Percentiles rank a stretch among this genome's conserved stretches.
These are phyloP conservation scores for Pleurotus salmoneostramineus DNA, from an alignment of 768 basidiomycete species.

Conservation along the genomic window DNA sequence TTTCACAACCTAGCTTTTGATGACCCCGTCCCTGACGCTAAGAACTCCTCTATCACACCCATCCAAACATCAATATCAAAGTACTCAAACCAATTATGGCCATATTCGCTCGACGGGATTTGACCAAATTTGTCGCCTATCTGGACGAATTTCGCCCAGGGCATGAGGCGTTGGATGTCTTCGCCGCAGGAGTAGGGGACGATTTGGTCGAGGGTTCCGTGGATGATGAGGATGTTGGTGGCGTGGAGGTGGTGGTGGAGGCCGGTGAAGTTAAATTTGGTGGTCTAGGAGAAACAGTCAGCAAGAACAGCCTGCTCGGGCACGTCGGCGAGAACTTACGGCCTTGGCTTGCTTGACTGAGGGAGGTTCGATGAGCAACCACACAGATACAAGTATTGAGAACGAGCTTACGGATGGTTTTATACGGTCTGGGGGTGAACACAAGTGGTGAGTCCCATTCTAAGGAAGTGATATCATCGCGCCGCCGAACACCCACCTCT, in stretches of 20 bases:
- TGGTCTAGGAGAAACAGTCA: constrained; percentile 14
- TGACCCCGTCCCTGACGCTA: constrained; percentile 9
- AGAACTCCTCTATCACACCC: constrained; percentile 32
- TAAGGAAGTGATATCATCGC: neutral
- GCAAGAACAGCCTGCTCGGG: neutral
- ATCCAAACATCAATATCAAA: constrained; percentile 37
- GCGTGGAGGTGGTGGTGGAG: constrained; percentile 25
- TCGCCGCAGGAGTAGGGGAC: constrained; percentile 32
- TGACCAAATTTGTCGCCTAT: constrained; percentile 27
- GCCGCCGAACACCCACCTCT: constrained; percentile 16
- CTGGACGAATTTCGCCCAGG: constrained; percentile 30
- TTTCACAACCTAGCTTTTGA: constrained; percentile 7
- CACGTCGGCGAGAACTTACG: constrained; percentile 15
- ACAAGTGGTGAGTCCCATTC: neutral
- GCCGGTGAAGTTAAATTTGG: constrained; percentile 24
- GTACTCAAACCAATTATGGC: constrained; percentile 45
- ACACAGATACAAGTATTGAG: neutral
- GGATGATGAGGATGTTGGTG: constrained; percentile 33
- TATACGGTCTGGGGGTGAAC: constrained; percentile 18
- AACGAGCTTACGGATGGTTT: constrained; percentile 23
- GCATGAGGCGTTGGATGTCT: constrained; percentile 30
- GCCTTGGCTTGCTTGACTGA: constrained; percentile 30
- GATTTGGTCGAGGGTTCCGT: constrained; percentile 33
- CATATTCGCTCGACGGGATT: constrained; percentile 32
- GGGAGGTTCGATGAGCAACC: neutral